Evolutionary conservation across 2,329 filamentous ascomycete genomes (phyloP).

Genomic region (Neonectria neomacrospora): DNA sequence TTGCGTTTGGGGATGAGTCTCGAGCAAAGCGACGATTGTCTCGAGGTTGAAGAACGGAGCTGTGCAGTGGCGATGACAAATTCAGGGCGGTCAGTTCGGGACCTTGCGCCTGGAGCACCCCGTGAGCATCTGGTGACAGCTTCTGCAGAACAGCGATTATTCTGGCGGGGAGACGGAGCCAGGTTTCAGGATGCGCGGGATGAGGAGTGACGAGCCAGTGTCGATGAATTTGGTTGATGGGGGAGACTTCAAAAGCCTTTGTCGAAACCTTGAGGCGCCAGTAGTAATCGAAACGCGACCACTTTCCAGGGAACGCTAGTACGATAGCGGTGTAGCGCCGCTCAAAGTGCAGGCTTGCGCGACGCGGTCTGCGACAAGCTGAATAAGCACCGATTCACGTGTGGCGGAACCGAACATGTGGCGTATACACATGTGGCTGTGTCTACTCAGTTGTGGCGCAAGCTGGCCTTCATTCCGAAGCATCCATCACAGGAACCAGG

Average conservation of each 20-base stretch:
- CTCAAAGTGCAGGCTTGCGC: slow-evolving; percentile 6
- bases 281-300: slow-evolving; percentile 39
- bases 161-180: slow-evolving; percentile 30
- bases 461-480: not conserved
- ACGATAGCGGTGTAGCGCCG: not conserved
- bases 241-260: slow-evolving; percentile 35
- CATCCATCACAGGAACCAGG: not conserved
- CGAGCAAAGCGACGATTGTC: slow-evolving; percentile 18
- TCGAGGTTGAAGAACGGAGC: slow-evolving; percentile 33
- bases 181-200: slow-evolving; percentile 35
- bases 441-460: not conserved
- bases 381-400: slow-evolving; percentile 19
- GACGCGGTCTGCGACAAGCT: slow-evolving; percentile 13
- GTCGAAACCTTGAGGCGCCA: slow-evolving; percentile 38
- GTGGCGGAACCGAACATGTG: slow-evolving; percentile 1
- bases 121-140: slow-evolving; percentile 47
- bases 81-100: slow-evolving; percentile 47
- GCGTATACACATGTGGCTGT: not conserved
- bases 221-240: slow-evolving; percentile 44
- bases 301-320: not conserved
- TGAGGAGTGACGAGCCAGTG: slow-evolving; percentile 33
- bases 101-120: slow-evolving; percentile 49
- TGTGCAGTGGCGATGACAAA: slow-evolving; percentile 38
- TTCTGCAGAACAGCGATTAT: slow-evolving; percentile 35
- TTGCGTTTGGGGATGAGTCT: slow-evolving; percentile 23